A percentile compares a stretch with the other conserved stretches of the same genome.
These are phyloP conservation scores for Claviceps africana DNA, from an alignment of 2,329 filamentous ascomycete species.

Conservation along the genomic window DNA sequence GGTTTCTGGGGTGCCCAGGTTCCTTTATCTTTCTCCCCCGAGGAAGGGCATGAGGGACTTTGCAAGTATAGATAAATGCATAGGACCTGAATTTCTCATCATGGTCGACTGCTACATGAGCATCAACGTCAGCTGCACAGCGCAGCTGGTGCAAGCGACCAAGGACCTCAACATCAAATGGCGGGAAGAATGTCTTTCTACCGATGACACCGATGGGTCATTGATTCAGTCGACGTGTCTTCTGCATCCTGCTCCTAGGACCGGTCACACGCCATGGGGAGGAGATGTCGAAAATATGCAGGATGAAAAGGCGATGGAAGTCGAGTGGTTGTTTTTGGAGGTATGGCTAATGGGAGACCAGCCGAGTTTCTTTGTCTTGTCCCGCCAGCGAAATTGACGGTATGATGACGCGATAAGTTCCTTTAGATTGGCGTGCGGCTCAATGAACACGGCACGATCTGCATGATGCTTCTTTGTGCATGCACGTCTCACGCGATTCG, in stretches of 20 bases:
- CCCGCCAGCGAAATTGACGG: too few relatives aligned
- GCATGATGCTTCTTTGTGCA: too few relatives aligned
- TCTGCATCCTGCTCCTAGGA: slow-evolving; percentile 49
- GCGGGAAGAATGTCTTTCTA: slow-evolving; percentile 91
- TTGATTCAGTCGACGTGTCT: slow-evolving; percentile 64
- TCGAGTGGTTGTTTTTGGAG: neutral
- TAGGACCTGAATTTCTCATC: slow-evolving; percentile 81
- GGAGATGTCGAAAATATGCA: neutral
- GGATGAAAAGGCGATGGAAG: neutral
- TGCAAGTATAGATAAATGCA: slow-evolving; percentile 68
- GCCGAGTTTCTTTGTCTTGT: too few relatives aligned
- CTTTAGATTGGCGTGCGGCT: too few relatives aligned
- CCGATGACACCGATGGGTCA: slow-evolving; percentile 86
- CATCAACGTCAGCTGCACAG: slow-evolving; percentile 82
- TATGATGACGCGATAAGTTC: too few relatives aligned
- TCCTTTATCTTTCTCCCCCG: slow-evolving; percentile 75
- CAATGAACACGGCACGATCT: too few relatives aligned
- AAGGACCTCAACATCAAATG: slow-evolving; percentile 82
- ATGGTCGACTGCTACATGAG: slow-evolving; percentile 98
- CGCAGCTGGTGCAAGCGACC: slow-evolving; percentile 74
- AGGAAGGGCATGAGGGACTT: slow-evolving; percentile 69
- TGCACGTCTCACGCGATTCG: too few relatives aligned
- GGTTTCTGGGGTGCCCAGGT: slow-evolving; percentile 89
- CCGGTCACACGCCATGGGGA: slow-evolving; percentile 20
- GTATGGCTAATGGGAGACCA: neutral